Evolutionary conservation across 495 filamentous ascomycete species (phyloP), one percentile per base, ranked within the genome.

Genomic region (Neurospora sp.): DNA sequence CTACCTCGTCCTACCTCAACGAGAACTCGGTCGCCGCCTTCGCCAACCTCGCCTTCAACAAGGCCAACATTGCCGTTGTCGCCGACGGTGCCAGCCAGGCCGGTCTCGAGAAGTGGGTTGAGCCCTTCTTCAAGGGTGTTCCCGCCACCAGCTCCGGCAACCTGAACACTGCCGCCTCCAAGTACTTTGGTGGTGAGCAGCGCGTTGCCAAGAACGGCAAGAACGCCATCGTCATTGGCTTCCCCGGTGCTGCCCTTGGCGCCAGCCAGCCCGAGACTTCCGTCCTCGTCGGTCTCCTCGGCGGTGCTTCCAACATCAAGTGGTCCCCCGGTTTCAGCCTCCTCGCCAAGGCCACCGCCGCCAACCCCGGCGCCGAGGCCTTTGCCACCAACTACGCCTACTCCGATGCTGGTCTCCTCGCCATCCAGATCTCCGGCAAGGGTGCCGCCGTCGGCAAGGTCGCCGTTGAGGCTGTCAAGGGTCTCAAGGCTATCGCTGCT

Each of bases 181-280:
- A 94, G 81, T 99, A 98, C 88, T 91, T 89, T 80, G 96, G 96
- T 78, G 96, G 96, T 77, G 93, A 99, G 86, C 91, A 97, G 85
- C 92, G 96, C 71, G 93, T 95, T 74, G 83, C 93, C 61, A 92
- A 91, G 80, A 86, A 85, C 75, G 83, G 84, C 69, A 89, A 90
- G 68, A 97, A 87, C 80, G 86, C 94, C 71, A 80, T 97, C 74
- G 92, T 97, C 69, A 88, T 99, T 78, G 94, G 89, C 71, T 97
- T 99, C 89, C 92, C 94, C 53, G 95, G 96, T 68, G 94, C 93
- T 70, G 89, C 92, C 80, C 90, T 91, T 73, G 85, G 86, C 69
- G 87, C 87, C 73, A 95, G 90, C 87, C 94, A 97, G 86, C 91
- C 95, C 72, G 96, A 97, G 85, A 89, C 91, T 76, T 89, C 90